A percentile compares a stretch with the other conserved stretches of the same genome.
Evolutionary conservation across 495 filamentous ascomycete genomes (phyloP).

Genomic region (Penicillium robsamsonii): DNA sequence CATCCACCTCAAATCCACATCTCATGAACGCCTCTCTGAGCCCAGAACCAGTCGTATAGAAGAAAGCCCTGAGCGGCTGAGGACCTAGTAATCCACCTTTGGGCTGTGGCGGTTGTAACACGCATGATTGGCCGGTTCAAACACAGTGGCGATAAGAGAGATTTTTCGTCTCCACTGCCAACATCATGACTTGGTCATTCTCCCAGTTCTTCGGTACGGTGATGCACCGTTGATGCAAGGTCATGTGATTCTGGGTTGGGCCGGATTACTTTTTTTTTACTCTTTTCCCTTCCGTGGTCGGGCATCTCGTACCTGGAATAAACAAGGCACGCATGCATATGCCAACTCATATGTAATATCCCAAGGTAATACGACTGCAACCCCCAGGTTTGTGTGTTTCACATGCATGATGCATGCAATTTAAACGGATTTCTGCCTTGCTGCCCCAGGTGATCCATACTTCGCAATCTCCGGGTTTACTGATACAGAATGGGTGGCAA

Average conservation of each 20-base stretch:
- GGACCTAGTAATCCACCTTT: background rate
- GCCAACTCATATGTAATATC: background rate
- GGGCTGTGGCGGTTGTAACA: background rate
- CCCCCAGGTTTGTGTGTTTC: background rate
- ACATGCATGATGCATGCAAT: conserved; percentile 1
- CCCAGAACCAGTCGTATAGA: conserved; percentile 23
- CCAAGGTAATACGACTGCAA: background rate
- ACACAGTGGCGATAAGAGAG: background rate
- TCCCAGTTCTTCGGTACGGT: background rate
- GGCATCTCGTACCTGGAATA: background rate
- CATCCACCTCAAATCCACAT: background rate
- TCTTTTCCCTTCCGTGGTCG: background rate
- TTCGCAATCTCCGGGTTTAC: background rate
- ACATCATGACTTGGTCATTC: background rate
- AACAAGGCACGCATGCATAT: conserved; percentile 1
- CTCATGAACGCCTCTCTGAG: conserved; percentile 9
- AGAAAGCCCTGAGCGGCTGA: conserved; percentile 18
- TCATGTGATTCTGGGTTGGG: background rate
- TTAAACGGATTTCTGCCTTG: background rate
- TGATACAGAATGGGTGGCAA: background rate
- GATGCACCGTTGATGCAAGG: background rate
- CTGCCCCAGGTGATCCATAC: background rate
- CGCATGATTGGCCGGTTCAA: conserved; percentile 14
- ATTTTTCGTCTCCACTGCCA: background rate
- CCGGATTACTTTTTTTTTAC: too few species aligned